A percentile compares a stretch with the other conserved stretches of the same genome.
Evolutionary conservation across 108 stramenopile species (phyloP).

Genomic region (Skeletonema marinoi): DNA sequence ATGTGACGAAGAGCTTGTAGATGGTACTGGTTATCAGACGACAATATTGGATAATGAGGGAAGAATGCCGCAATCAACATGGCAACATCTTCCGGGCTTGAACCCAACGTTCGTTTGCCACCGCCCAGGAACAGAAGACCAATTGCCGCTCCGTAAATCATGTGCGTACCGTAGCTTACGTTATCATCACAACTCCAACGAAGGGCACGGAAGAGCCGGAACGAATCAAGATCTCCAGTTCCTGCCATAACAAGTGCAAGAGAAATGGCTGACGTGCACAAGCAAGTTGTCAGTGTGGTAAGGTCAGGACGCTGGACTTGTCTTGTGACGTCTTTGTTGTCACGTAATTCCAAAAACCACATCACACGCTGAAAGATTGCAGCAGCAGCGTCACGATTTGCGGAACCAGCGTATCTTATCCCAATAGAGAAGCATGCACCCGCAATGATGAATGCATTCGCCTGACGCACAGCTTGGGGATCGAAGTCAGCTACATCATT

Average conservation of each 20-base stretch:
- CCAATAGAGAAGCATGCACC: constrained; percentile 94
- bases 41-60: constrained; percentile 86
- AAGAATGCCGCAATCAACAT: constrained; percentile 91
- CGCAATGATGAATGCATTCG: constrained; percentile 90
- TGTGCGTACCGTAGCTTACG: constrained; percentile 90
- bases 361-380: constrained; percentile 67
- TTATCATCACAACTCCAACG: constrained; percentile 89
- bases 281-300: constrained; percentile 87
- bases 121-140: constrained; percentile 96
- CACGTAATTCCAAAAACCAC: constrained; percentile 75
- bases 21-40: constrained; percentile 94
- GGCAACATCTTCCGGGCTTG: constrained; percentile 90
- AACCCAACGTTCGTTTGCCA: constrained; percentile 89
- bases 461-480: constrained; percentile 87
- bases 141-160: constrained; percentile 89
- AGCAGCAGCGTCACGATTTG: constrained; percentile 66
- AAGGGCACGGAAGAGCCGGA: constrained; percentile 84
- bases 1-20: constrained; percentile 96
- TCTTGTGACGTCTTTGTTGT: constrained; percentile 69
- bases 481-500: constrained; percentile 65
- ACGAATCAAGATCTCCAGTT: constrained; percentile 91
- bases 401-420: constrained; percentile 92
- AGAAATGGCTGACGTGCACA: constrained; percentile 81
- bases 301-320: constrained; percentile 77
- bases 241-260: constrained; percentile 96